phyloP scores from a whole-genome alignment of 192 early-diverging fungal genomes.

The Geranomyces variabilis region DNA sequence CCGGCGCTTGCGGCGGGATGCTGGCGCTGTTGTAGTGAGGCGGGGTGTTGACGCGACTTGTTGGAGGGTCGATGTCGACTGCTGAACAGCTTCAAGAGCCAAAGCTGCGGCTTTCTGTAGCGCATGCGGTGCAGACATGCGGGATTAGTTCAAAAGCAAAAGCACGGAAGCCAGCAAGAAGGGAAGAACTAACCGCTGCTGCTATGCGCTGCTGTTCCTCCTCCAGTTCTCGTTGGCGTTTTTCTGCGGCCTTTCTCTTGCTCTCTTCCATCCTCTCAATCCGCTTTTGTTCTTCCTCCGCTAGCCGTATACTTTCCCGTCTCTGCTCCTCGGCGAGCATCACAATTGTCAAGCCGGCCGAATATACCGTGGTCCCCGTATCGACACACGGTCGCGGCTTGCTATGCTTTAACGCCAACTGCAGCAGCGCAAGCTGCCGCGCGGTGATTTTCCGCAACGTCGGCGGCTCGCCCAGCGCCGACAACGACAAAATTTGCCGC shows the following conservation, averaged over 20 bases:
- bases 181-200: neutral
- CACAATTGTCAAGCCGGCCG: constrained; percentile 18
- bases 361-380: constrained; percentile 20
- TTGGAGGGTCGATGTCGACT: neutral
- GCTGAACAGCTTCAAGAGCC: neutral
- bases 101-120: neutral
- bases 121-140: neutral
- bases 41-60: neutral
- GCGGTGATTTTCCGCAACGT: constrained; percentile 2
- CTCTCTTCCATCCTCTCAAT: constrained; percentile 19
- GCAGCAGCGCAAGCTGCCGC: constrained; percentile 29
- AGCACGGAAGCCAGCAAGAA: neutral
- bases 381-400: constrained; percentile 18
- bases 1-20: neutral
- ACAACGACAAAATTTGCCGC: constrained; percentile 4
- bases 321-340: constrained; percentile 30
- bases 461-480: constrained; percentile 6
- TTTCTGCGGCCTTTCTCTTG: constrained; percentile 15
- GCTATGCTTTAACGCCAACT: constrained; percentile 16
- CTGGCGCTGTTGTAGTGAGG: neutral
- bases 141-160: no score
- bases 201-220: constrained; percentile 1
- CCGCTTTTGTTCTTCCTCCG: constrained; percentile 11
- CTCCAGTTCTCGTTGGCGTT: constrained; percentile 5
- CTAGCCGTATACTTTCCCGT: constrained; percentile 10